Evolutionary conservation across 306 rosid genomes (phyloP).

Genomic region (Vigna radiata): DNA sequence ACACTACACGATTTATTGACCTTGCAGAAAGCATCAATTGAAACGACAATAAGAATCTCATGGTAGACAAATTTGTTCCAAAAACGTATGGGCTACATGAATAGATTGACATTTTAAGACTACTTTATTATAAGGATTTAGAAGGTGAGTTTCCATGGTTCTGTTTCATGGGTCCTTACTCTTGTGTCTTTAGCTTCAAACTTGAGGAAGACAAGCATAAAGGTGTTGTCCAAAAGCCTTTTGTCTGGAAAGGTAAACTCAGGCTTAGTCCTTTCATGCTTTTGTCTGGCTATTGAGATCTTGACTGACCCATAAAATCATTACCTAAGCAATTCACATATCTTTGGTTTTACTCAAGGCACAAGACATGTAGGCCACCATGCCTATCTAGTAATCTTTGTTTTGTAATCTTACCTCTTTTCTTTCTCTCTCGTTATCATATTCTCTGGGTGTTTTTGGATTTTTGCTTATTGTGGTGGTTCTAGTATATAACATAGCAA

Average conservation of each 20-base stretch:
- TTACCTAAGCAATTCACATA: not conserved
- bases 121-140: slow-evolving; percentile 47
- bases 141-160: slow-evolving; percentile 9
- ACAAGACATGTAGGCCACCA: slow-evolving; percentile 40
- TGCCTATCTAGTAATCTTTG: not conserved
- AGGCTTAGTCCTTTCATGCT: slow-evolving; percentile 45
- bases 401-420: slow-evolving; percentile 2
- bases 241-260: slow-evolving; percentile 45
- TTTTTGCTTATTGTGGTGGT: not conserved
- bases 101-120: slow-evolving; percentile 46
- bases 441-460: not conserved
- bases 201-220: slow-evolving; percentile 29
- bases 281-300: slow-evolving; percentile 46
- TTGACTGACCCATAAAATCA: slow-evolving; percentile 46
- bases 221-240: slow-evolving; percentile 34
- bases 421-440: not conserved
- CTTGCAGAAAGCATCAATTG: slow-evolving; percentile 8
- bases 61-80: slow-evolving; percentile 19
- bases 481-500: not conserved
- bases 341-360: slow-evolving; percentile 47
- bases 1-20: not conserved
- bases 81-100: slow-evolving; percentile 29
- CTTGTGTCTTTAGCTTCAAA: slow-evolving; percentile 32
- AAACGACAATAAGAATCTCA: slow-evolving; percentile 32
- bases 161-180: slow-evolving; percentile 28